Conservation (phyloP, 2,329 filamentous ascomycete species). For the Aspergillus tamarii region DNA sequence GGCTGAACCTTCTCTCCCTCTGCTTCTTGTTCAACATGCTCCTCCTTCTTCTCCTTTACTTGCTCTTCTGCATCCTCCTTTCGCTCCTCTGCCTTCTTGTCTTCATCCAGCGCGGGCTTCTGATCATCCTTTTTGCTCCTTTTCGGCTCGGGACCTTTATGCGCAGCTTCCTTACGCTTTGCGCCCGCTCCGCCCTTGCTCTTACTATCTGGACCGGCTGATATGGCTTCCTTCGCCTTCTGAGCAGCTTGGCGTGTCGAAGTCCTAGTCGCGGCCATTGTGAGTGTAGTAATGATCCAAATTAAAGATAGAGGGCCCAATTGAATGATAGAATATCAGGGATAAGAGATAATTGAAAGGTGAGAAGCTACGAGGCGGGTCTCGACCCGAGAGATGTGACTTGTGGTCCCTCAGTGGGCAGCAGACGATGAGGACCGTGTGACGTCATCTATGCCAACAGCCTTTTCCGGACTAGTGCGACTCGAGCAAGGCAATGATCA, state of each 20-base stretch:
- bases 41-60: constrained; percentile 9
- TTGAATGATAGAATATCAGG: background rate
- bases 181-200: constrained; percentile 32
- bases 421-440: constrained; percentile 25
- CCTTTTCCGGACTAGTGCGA: constrained; percentile 11
- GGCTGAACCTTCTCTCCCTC: constrained; percentile 6
- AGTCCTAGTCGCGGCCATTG: constrained; percentile 38
- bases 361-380: background rate
- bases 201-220: constrained; percentile 34
- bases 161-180: constrained; percentile 43
- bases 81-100: constrained; percentile 16
- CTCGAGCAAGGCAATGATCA: background rate
- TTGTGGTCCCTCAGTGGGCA: background rate
- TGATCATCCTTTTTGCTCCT: constrained; percentile 40
- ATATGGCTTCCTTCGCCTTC: constrained; percentile 48
- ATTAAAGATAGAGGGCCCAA: background rate
- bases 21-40: constrained; percentile 1
- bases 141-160: constrained; percentile 37
- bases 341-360: background rate
- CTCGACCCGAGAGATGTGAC: background rate
- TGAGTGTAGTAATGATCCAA: background rate
- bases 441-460: constrained; percentile 37
- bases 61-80: constrained; percentile 10
- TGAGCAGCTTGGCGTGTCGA: constrained; percentile 48
- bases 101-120: constrained; percentile 6